phyloP scores from a whole-genome alignment of 2,329 filamentous ascomycete genomes.

The Dactylellina leptospora region DNA sequence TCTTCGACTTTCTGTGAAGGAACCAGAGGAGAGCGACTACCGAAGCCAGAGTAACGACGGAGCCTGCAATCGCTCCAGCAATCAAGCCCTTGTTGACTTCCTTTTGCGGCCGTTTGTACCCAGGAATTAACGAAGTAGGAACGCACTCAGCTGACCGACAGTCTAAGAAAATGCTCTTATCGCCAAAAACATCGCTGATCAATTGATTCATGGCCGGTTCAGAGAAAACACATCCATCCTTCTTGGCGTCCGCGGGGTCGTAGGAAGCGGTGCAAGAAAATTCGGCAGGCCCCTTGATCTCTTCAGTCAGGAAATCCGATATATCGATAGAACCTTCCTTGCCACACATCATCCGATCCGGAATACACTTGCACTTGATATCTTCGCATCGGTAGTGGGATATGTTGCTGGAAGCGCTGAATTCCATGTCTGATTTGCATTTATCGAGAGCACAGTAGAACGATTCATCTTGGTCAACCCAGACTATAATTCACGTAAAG shows the following conservation, averaged over 20 bases:
- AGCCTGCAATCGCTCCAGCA: constrained; percentile 87
- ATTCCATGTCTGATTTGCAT: constrained; percentile 77
- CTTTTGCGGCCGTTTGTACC: constrained; percentile 86
- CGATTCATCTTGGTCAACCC: constrained; percentile 91
- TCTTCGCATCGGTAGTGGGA: constrained; percentile 86
- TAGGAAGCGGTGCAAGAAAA: constrained; percentile 75
- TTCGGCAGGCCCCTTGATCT: constrained; percentile 85
- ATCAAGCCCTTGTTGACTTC: constrained; percentile 97
- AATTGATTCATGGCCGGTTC: constrained; percentile 93
- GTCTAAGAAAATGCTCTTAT: constrained; percentile 82
- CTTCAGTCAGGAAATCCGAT: constrained; percentile 81
- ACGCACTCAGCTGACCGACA: constrained; percentile 92
- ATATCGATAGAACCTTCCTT: constrained; percentile 91
- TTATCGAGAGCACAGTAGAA: constrained; percentile 92
- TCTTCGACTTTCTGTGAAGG: constrained; percentile 76
- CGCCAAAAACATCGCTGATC: constrained; percentile 88
- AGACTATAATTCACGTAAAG: constrained; percentile 69
- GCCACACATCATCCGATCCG: constrained; percentile 91
- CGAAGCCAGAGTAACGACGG: constrained; percentile 73
- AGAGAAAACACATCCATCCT: constrained; percentile 81
- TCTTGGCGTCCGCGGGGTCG: constrained; percentile 64
- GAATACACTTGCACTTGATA: constrained; percentile 85
- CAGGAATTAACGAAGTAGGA: constrained; percentile 89
- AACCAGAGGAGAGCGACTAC: constrained; percentile 74
- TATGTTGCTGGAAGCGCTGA: constrained; percentile 75